phyloP scores from a whole-genome alignment of 139 green algal species.

The Coelastrella sp. region DNA sequence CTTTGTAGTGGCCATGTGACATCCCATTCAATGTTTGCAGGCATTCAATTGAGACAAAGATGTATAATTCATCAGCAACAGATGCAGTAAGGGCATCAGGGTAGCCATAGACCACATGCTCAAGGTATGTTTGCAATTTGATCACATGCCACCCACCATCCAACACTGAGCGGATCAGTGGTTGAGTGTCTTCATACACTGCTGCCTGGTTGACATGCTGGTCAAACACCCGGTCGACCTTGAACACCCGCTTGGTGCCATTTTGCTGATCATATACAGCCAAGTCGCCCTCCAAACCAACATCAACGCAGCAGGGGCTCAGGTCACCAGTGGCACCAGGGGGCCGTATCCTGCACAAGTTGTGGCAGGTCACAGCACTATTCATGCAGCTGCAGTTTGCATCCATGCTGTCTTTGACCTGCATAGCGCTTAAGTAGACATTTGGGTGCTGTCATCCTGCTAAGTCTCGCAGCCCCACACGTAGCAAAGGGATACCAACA shows the following conservation, averaged over 20 bases:
- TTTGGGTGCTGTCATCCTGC: too few species aligned
- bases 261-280: slow-evolving; percentile 47
- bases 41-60: not conserved
- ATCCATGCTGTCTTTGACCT: too few species aligned
- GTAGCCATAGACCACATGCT: not conserved
- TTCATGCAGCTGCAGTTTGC: not conserved
- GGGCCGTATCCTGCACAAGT: slow-evolving; percentile 65
- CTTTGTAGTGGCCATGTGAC: not conserved
- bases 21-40: not conserved
- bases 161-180: slow-evolving; percentile 89
- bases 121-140: not conserved
- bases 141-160: slow-evolving; percentile 70
- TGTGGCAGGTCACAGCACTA: not conserved
- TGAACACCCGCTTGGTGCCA: slow-evolving; percentile 71
- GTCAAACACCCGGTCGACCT: slow-evolving; percentile 88
- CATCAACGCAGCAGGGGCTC: slow-evolving; percentile 54
- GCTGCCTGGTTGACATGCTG: slow-evolving; percentile 73
- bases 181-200: slow-evolving; percentile 90
- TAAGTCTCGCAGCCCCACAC: too few species aligned
- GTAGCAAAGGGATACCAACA: not conserved
- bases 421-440: too few species aligned
- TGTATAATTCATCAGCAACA: not conserved
- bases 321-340: slow-evolving; percentile 76
- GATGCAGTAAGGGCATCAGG: not conserved
- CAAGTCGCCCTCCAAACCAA: slow-evolving; percentile 47